Conservation (phyloP, 2,329 filamentous ascomycete genomes). For the Trichoderma lentiforme region DNA sequence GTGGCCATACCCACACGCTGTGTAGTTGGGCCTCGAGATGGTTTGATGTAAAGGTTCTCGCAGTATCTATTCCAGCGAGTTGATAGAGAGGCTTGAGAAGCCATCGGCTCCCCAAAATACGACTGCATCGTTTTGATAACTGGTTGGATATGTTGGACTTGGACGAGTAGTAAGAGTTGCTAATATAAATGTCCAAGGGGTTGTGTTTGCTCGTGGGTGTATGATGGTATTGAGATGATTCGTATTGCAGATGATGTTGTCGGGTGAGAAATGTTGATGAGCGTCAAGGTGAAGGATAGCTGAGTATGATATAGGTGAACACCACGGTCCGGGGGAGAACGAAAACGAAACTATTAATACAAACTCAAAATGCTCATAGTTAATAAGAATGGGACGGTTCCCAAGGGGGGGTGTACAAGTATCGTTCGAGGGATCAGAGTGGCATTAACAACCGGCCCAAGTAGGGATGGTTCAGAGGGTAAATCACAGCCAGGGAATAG, state of each 20-base stretch:
- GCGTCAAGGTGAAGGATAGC: background rate
- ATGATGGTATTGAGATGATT: background rate
- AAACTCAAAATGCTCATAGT: background rate
- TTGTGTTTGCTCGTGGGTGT: background rate
- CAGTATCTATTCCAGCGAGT: conserved; percentile 41
- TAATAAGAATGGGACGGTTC: conserved; percentile 18
- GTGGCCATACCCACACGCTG: conserved; percentile 50
- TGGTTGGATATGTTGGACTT: background rate
- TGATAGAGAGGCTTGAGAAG: conserved; percentile 25
- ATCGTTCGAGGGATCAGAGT: conserved; percentile 31
- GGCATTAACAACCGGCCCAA: conserved; percentile 29
- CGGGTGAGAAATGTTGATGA: background rate
- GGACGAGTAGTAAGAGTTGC: background rate
- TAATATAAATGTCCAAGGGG: background rate
- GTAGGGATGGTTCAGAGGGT: conserved; percentile 35
- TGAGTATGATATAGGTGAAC: conserved; percentile 9
- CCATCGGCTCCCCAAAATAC: conserved; percentile 26
- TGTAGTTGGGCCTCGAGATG: conserved; percentile 49
- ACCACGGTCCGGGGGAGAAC: conserved; percentile 8
- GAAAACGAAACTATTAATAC: conserved; percentile 14
- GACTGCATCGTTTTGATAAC: conserved; percentile 33
- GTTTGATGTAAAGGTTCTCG: conserved; percentile 47
- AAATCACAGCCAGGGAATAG: conserved; percentile 30
- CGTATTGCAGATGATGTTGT: background rate
- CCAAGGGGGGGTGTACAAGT: conserved; percentile 18